Conservation (phyloP, 768 basidiomycete species). For the Collybiopsis luxurians region DNA sequence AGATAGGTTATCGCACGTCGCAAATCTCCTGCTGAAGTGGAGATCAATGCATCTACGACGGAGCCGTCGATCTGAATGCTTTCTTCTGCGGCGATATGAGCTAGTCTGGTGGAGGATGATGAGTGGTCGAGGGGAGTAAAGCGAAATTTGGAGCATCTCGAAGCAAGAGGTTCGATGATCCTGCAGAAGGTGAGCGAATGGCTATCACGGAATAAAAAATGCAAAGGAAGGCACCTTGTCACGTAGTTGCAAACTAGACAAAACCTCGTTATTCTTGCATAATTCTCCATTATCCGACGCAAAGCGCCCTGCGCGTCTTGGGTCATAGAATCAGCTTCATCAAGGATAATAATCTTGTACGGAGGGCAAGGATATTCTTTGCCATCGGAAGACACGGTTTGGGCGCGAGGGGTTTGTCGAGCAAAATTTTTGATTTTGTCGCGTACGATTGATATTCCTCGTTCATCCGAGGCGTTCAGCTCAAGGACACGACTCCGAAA, state of each 20-base stretch:
- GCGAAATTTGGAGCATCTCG: constrained; percentile 98
- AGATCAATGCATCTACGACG: constrained; percentile 73
- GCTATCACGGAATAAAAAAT: neutral
- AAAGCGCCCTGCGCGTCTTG: constrained; percentile 98
- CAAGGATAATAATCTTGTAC: constrained; percentile 97
- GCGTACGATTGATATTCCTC: constrained; percentile 94
- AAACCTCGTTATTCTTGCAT: constrained; percentile 94
- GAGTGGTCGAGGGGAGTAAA: constrained; percentile 87
- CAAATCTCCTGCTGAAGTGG: constrained; percentile 86
- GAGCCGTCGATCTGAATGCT: constrained; percentile 51
- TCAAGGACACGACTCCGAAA: constrained; percentile 92
- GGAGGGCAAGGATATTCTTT: constrained; percentile 94
- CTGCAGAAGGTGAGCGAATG: constrained; percentile 37
- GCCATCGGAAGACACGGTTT: constrained; percentile 66
- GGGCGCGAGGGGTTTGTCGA: constrained; percentile 84
- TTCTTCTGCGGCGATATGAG: constrained; percentile 79
- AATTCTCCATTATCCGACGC: constrained; percentile 99
- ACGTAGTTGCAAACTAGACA: constrained; percentile 99
- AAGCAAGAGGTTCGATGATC: constrained; percentile 97
- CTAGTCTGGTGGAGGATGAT: constrained; percentile 73
- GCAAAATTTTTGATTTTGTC: constrained; percentile 99
- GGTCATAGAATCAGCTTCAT: constrained; percentile 99
- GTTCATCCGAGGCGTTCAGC: constrained; percentile 97
- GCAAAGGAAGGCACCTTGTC: constrained; percentile 61
- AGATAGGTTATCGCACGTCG: constrained; percentile 97